Conservation (phyloP, 2,329 filamentous ascomycete genomes). For the Paraconiothyrium sp. region DNA sequence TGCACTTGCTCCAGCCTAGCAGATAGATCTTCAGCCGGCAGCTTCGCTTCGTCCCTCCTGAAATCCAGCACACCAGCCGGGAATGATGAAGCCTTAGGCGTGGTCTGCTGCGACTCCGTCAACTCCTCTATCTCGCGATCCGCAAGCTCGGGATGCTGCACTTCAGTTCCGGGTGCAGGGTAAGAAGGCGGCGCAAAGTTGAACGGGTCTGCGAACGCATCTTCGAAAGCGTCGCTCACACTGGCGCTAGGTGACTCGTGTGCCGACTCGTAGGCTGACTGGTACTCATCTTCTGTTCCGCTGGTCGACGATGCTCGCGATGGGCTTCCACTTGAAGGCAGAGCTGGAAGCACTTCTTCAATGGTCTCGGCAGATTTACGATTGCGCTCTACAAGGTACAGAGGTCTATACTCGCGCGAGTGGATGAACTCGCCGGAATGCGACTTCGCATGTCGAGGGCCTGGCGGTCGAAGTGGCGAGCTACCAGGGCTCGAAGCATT, state of each 20-base stretch:
- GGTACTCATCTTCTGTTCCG: slow-evolving; percentile 56
- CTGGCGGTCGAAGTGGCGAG: slow-evolving; percentile 52
- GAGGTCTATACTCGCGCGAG: slow-evolving; percentile 76
- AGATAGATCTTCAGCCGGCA: slow-evolving; percentile 34
- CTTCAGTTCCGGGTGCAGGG: slow-evolving; percentile 26
- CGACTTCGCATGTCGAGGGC: slow-evolving; percentile 57
- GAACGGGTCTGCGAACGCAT: slow-evolving; percentile 34
- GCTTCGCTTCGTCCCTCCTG: slow-evolving; percentile 19
- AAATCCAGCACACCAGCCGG: slow-evolving; percentile 34
- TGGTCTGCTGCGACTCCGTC: slow-evolving; percentile 71
- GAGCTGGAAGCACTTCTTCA: slow-evolving; percentile 59
- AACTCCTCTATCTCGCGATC: slow-evolving; percentile 55
- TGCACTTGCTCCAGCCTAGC: slow-evolving; percentile 33
- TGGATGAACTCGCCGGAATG: slow-evolving; percentile 63
- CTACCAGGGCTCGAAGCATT: slow-evolving; percentile 48
- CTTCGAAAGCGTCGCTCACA: slow-evolving; percentile 32
- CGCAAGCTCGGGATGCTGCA: slow-evolving; percentile 34
- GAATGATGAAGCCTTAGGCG: slow-evolving; percentile 70
- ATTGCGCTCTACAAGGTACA: slow-evolving; percentile 80
- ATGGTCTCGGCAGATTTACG: slow-evolving; percentile 44
- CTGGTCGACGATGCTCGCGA: slow-evolving; percentile 45
- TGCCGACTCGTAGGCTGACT: slow-evolving; percentile 57
- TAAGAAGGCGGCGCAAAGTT: slow-evolving; percentile 29
- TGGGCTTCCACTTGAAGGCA: slow-evolving; percentile 59
- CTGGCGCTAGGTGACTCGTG: slow-evolving; percentile 49